A percentile compares a stretch with the other conserved stretches of the same genome.
Evolutionary conservation across 139 green algal species (phyloP).

Genomic region (Chlamydomonas urium): DNA sequence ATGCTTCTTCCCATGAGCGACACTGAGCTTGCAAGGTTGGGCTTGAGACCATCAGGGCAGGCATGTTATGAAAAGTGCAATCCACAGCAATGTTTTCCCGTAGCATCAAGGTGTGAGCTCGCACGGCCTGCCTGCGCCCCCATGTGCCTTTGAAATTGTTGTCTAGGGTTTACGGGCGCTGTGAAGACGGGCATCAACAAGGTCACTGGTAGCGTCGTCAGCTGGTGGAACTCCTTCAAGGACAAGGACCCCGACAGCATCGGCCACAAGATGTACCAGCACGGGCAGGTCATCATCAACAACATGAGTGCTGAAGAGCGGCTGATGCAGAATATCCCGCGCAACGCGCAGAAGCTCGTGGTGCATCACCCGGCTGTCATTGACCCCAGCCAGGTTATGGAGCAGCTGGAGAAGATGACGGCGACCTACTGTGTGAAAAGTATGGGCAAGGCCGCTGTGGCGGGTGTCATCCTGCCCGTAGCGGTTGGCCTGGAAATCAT

Average conservation of each 20-base stretch:
- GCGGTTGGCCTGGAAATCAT: slow-evolving; percentile 35
- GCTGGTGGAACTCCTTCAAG: slow-evolving; percentile 28
- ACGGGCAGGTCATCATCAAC: slow-evolving; percentile 29
- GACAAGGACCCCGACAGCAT: slow-evolving; percentile 30
- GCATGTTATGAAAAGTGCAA: neutral
- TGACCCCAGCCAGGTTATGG: slow-evolving; percentile 26
- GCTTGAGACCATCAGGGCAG: neutral
- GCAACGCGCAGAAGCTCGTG: slow-evolving; percentile 31
- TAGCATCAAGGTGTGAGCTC: neutral
- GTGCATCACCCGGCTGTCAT: slow-evolving; percentile 30
- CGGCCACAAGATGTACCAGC: slow-evolving; percentile 27
- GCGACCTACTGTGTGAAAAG: slow-evolving; percentile 27
- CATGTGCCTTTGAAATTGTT: too few species aligned
- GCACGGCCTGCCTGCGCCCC: neutral
- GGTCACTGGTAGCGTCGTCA: neutral
- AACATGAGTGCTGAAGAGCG: slow-evolving; percentile 44
- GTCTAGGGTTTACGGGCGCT: neutral
- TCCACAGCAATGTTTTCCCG: neutral
- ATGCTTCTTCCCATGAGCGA: neutral
- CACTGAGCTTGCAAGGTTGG: neutral
- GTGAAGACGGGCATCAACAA: neutral
- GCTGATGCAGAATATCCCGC: slow-evolving; percentile 40
- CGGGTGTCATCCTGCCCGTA: slow-evolving; percentile 34
- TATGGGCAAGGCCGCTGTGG: slow-evolving; percentile 27
- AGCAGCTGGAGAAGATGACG: slow-evolving; percentile 34